Evolutionary conservation across 371 early-diverging fungal species (phyloP).

Genomic region (Zychaea mexicana): DNA sequence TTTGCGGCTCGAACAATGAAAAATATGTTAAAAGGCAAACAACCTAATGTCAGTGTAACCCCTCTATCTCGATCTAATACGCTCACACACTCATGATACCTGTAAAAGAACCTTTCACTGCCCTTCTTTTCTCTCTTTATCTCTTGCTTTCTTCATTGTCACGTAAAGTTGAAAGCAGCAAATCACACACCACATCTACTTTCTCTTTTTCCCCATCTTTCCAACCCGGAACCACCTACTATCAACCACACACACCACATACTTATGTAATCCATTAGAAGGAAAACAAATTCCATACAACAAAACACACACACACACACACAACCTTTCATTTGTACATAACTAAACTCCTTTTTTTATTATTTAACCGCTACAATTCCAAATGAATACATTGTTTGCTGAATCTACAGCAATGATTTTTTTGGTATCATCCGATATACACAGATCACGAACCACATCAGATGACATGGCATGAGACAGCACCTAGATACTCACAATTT

Average conservation of each 20-base stretch:
- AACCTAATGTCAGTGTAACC: background rate
- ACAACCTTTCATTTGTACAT: background rate
- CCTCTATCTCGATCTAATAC: slow-evolving; percentile 5
- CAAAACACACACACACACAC: background rate
- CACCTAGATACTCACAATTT: slow-evolving; percentile 29
- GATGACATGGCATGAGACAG: slow-evolving; percentile 33
- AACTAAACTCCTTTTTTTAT: background rate
- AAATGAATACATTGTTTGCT: slow-evolving; percentile 38
- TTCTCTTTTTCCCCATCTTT: background rate
- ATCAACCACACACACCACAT: background rate
- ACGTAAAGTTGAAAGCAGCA: too few relatives aligned
- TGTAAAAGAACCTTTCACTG: background rate
- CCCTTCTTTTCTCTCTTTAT: background rate
- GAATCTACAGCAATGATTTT: slow-evolving; percentile 41
- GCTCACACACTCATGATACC: slow-evolving; percentile 1
- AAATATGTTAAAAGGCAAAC: slow-evolving; percentile 60
- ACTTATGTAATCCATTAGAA: background rate
- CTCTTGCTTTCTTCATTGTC: too few relatives aligned
- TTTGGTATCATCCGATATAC: slow-evolving; percentile 30
- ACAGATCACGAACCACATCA: slow-evolving; percentile 40
- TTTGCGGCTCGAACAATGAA: slow-evolving; percentile 87
- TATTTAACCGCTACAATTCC: slow-evolving; percentile 16
- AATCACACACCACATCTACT: too few relatives aligned
- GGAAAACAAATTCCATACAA: background rate
- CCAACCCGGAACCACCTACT: background rate